A percentile compares a stretch with the other conserved stretches of the same genome.
Evolutionary conservation across 2,329 filamentous ascomycete species (phyloP).

Genomic region (Leptographium procerum): DNA sequence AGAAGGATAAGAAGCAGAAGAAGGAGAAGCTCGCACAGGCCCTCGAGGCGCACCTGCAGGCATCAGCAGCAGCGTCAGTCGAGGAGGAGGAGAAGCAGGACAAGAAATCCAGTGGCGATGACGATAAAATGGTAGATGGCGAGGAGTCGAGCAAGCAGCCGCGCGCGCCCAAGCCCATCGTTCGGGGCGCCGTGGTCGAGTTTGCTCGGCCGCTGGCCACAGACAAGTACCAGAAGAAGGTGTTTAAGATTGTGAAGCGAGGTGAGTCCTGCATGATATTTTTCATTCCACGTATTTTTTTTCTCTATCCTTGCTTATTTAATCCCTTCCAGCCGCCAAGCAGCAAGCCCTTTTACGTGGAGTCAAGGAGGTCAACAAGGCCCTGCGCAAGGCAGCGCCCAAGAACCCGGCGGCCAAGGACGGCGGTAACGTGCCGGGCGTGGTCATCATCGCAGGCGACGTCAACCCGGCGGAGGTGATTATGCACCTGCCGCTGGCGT

Average conservation of each 20-base stretch:
- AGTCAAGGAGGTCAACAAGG: constrained; percentile 98
- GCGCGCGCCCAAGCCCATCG: constrained; percentile 15
- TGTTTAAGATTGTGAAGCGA: constrained; percentile 53
- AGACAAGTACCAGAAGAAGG: constrained; percentile 62
- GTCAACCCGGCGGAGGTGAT: constrained; percentile 99
- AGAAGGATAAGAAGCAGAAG: constrained; percentile 59
- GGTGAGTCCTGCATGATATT: constrained; percentile 27
- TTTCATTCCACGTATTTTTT: not conserved
- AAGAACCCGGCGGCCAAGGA: constrained; percentile 45
- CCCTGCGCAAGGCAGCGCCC: constrained; percentile 79
- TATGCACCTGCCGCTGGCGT: constrained; percentile 92
- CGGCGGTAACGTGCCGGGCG: constrained; percentile 44
- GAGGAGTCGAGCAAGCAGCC: constrained; percentile 29
- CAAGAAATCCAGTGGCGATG: constrained; percentile 23
- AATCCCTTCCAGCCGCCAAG: constrained; percentile 61
- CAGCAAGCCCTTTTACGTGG: constrained; percentile 92
- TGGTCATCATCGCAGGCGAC: constrained; percentile 90
- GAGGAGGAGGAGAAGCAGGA: constrained; percentile 14
- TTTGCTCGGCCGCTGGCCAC: constrained; percentile 74
- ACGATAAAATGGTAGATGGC: constrained; percentile 33
- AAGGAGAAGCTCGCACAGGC: constrained; percentile 59
- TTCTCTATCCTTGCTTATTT: not conserved
- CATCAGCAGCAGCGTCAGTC: constrained; percentile 38
- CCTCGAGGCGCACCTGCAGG: constrained; percentile 54
- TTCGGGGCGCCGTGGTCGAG: constrained; percentile 52